Evolutionary conservation across 2,329 filamentous ascomycete species (phyloP), one percentile per base, ranked within the genome.

Genomic region (Juglanconis juglandina): DNA sequence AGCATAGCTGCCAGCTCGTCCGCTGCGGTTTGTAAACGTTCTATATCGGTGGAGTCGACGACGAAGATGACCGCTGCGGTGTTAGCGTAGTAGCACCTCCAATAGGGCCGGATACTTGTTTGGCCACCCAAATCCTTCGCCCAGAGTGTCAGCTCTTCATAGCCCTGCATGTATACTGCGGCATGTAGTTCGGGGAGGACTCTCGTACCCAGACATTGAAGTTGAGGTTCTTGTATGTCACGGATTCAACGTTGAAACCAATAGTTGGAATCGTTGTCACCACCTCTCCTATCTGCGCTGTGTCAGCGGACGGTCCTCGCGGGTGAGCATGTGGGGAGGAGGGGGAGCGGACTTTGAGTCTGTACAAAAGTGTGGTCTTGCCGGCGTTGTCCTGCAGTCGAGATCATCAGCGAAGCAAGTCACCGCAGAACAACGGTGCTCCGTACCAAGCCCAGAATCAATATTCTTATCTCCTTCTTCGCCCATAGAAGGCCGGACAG

Each of bases 201-300:
- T 33, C 11, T 44, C 87, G 59, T 88, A 92, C 89, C 95, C 95
- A 99, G 71, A 99, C 95, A 72, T 98, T 98, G 76, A 99, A 96
- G 76, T 97, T 96, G 64, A 99, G 84, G 74, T 97, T 98, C 76
- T 94, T 94, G 82, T 99, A 99, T 69, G 92, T 95, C 66, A 99
- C 95, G 30, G 92, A 96, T 78, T 99, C 95, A 69, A 99, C 95
- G 75, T 99, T 99, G 83, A 99, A 99, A 63, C 95, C 95, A 75
- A 99, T 98, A 58, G 95, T 99, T 24, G 95, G 95, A 82, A 98
- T 98, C 70, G 95, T 99, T 64, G 95, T 98, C 67, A 99, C 95
- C 49, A 99, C 95, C 76, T 99, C 95, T 73, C 95, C 95, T 72
- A 99, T 96, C 92, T 97, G 73, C 32, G 35, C 34, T 62, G 59